Evolutionary conservation across 2,329 filamentous ascomycete genomes (phyloP), one percentile per base, ranked within the genome.

Genomic region (Fusarium falciforme): DNA sequence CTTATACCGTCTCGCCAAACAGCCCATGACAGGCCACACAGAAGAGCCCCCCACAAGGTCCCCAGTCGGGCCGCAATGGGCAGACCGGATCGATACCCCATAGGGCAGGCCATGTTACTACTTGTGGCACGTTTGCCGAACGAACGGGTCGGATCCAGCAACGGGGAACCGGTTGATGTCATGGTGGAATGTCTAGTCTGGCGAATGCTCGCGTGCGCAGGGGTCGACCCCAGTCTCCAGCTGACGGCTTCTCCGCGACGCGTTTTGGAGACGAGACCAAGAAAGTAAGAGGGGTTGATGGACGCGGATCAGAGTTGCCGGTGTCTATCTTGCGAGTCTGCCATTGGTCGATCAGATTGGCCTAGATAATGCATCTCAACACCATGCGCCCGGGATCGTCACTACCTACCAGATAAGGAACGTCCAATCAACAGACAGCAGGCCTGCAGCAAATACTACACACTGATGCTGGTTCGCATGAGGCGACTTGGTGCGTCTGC

Each of bases 1-100:
- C 38, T 61, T 60, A 71, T 68, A 70, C 54, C 10, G 22, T 27
- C 20, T 25, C 22, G 27, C 47, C 40, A 47, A 52, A 63, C 38
- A 58, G 49, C 27, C 52, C 61, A 64, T 58, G 20, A 62, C 25
- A 58, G 36, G 47, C 47, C 54, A 57, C 31, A 22, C 9, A 22
- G 5, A n/a, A 27, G 25, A 58, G 35, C 16, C 61, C 61, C 47
- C 47, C 49, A 58, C 47, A 35, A 44, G 20, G 27, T 38, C 52
- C 61, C 68, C 64, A 63, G 59, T 74, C 72, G 72, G 72, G 72
- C 72, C 72, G 72, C 72, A 74, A 75, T 75, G 72, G 69, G 42
- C 40, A 59, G 47, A 59, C 64, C 72, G 72, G 65, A 31, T 52
- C 63, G 68, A 74, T 61, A 27, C 72, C 72, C 29, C 68, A 60